Evolutionary conservation across 768 basidiomycete genomes (phyloP), one percentile per base, ranked within the genome.

Genomic region (Lyophyllum atratum): DNA sequence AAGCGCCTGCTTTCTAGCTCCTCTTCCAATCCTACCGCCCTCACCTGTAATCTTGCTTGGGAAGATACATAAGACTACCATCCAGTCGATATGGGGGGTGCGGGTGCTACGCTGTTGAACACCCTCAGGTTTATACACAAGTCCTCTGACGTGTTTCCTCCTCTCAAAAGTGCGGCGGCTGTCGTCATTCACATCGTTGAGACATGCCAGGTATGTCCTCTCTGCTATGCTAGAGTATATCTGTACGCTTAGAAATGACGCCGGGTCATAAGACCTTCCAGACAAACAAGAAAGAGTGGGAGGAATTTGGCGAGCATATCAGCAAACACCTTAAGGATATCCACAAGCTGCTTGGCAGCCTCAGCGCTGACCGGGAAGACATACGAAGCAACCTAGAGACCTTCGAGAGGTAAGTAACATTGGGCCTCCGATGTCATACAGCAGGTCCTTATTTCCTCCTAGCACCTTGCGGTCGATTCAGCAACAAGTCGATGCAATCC

Each of bases 251-350:
- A 6, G 6, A 11, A 31, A 5, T 11, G 11, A 5, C 29, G 29
- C 29, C 29, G 29, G 6, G 5, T 11, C 11, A 5, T 21, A 11
- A 51, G 50, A 40, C 19, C 24, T 51, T 51, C 22, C 50, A 40
- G n/a, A 26, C 50, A 14, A 51, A 51, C 25, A 51, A 51, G 37
- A 40, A 51, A 17, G 50, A 51, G 10, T 51, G 50, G 50, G 22
- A 51, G 21, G 50, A 51, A 40, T 51, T 51, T n/a, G 50, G 34
- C 25, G 50, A 51, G 22, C 37, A 51, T 26, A 51, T 51, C n/a
- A 21, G 31, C 21, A 33, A 25, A 42, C 33, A 12, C 37, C 17
- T 51, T 19, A 19, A 39, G 33, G 50, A 51, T n/a, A 51, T 51
- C 19, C n/a, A 51, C 37, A 25, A 40, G 12, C 29, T 51, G 17